These are phyloP conservation scores for Neurospora sublineolata DNA, from an alignment of 495 filamentous ascomycete genomes.

Conservation along the genomic window DNA sequence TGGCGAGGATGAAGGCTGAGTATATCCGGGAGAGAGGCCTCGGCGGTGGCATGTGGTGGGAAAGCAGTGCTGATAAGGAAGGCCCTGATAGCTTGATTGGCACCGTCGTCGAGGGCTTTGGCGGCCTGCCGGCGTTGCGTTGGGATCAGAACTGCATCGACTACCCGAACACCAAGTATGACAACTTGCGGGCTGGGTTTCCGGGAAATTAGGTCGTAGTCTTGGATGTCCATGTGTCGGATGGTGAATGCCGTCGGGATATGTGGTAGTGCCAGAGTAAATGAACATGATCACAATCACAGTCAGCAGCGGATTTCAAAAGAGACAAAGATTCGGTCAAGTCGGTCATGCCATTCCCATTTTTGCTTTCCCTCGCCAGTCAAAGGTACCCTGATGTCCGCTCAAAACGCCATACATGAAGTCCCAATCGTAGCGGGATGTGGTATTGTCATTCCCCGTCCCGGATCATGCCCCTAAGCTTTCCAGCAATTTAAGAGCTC, in stretches of 20 bases:
- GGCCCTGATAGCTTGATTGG: constrained; percentile 58
- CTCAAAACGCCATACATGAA: constrained; percentile 25
- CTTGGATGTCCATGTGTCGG: background rate
- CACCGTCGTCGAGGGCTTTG: constrained; percentile 48
- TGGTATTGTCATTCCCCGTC: constrained; percentile 12
- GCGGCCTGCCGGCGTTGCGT: constrained; percentile 45
- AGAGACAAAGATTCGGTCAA: background rate
- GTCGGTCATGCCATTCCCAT: constrained; percentile 17
- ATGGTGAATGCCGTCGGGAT: background rate
- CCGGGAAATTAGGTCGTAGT: constrained; percentile 23
- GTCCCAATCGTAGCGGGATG: constrained; percentile 19
- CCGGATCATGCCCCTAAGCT: constrained; percentile 3
- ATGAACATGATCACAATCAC: background rate
- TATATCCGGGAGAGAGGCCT: constrained; percentile 56
- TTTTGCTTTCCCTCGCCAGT: constrained; percentile 26
- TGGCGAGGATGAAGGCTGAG: constrained; percentile 55
- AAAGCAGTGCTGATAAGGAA: constrained; percentile 68
- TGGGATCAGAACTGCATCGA: constrained; percentile 52
- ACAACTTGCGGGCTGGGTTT: constrained; percentile 58
- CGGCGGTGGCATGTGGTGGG: constrained; percentile 96
- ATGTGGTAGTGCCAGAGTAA: background rate
- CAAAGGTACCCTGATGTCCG: constrained; percentile 18
- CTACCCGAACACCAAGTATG: constrained; percentile 69
- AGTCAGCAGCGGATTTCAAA: background rate
- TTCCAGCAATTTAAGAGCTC: constrained; percentile 22